Base-by-base conservation (phyloP, 345 rosid species). In the Corchorus olitorius region DNA sequence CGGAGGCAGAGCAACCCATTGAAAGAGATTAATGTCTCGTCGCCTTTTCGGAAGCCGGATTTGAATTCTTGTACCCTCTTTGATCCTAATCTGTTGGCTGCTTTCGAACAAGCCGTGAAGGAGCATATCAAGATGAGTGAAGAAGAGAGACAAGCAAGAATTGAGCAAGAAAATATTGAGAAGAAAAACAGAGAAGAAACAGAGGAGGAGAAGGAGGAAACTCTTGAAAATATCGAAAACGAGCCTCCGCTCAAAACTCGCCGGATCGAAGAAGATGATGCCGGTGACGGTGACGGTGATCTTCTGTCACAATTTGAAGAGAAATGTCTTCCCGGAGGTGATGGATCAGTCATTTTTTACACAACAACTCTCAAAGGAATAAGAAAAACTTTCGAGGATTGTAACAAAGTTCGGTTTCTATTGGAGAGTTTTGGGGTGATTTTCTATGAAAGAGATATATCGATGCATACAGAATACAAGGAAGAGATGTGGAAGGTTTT, bases 301-400 rank as follows among this genome's bases (percentile, higher is more conserved):
- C 93, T 90, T 53, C 53, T 90, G 10, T 13, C 76, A 35, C 78
- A 53, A 2, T 92, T 90, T 1, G 89, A 87, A 78, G 88, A 84
- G 74, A 87, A 76, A 37, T 93, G 91, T 62, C 99, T 97, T 0
- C 92, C 94, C 1, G 98, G 94, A 4, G 98, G 96, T 0, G 87
- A 81, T 33, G 89, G 76, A 7, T 68, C 90, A 0, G 90, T 96
- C 20, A 79, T 93, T 16, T 81, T 96, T 73, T 93, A 93, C 88
- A 87, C 97, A 16, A 93, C 98, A 59, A 86, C 88, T 60, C 86
- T 96, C 0, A 81, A 92, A 55, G 93, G 97, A 67, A 92, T 96
- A 76, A 82, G 97, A 46, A 96, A 93, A 77, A 96, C 99, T 3
- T 96, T 96, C 49, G 94, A 96, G 70, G 97, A 92, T 43, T 96